Conservation (phyloP, 305 asterid species). For the Plantago rigida region DNA sequence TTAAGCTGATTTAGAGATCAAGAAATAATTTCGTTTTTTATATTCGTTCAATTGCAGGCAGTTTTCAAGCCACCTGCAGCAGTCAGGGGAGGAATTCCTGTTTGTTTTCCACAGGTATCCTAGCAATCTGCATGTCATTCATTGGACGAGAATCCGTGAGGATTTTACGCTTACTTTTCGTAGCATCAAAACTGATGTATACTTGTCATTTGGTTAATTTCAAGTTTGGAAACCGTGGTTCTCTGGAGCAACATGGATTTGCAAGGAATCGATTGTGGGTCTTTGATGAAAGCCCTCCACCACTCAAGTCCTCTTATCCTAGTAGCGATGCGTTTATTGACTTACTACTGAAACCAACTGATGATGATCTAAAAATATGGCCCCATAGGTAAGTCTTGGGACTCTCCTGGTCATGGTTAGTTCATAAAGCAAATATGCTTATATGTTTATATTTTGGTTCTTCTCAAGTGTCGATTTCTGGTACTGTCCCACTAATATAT, state of each 20-base stretch:
- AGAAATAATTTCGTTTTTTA: neutral
- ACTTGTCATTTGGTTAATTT: neutral
- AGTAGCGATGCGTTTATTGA: constrained; percentile 40
- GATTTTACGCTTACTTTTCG: constrained; percentile 1
- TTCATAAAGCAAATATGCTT: too few species aligned
- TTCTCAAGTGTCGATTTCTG: neutral
- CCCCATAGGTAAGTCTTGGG: constrained; percentile 45
- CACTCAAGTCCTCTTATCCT: constrained; percentile 38
- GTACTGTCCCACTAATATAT: too few species aligned
- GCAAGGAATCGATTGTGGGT: constrained; percentile 62
- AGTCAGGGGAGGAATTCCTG: constrained; percentile 79
- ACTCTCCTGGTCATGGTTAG: too few species aligned
- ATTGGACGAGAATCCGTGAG: neutral
- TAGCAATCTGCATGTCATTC: neutral
- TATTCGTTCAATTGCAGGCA: constrained; percentile 37
- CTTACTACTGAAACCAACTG: constrained; percentile 52
- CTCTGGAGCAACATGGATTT: constrained; percentile 76
- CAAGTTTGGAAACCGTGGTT: constrained; percentile 67
- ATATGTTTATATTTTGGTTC: neutral
- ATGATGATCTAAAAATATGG: constrained; percentile 64
- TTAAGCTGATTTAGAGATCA: neutral
- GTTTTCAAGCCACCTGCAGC: constrained; percentile 67
- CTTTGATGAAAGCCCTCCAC: constrained; percentile 60
- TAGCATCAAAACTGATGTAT: constrained; percentile 13
- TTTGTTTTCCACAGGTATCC: constrained; percentile 67